Base-by-base conservation (phyloP, 805 yeast genomes). In the Blastobotrys terrestris region DNA sequence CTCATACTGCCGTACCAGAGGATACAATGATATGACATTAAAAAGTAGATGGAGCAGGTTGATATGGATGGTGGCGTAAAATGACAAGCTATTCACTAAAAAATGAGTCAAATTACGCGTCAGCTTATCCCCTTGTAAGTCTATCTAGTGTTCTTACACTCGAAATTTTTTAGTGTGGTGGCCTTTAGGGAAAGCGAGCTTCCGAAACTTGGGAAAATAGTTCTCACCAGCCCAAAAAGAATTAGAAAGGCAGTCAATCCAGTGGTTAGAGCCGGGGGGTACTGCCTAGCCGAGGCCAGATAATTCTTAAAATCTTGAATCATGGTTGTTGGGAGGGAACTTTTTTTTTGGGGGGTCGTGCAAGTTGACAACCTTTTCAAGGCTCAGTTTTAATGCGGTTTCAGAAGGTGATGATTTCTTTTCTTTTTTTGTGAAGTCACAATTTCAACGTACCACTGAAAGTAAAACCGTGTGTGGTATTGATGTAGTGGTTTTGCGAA, bases 21-120 rank as follows among this genome's bases (percentile, higher is more conserved):
- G 77, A 53, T 77, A 72, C 45, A 89, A 63, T 1, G 84, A 77
- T 40, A 80, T 55, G 6, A 79, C 53, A 60, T 87, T 88, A 60
- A 85, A 68, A 2, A 77, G 46, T 64, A 89, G 70, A 64, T 88
- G 95, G 49, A 82, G 55, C 19, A 79, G 57, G 19, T 78, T 75
- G n/a, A 72, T 61, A 67, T 89, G 96, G 26, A 80, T 81, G 61
- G 88, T 67, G 1, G 90, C 86, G 64, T 85, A 89, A 59, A 87
- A 76, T 6, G 94, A 81, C n/a, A 84, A 63, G 43, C 79, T 64
- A 63, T 76, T 76, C 57, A 83, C 60, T 60, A 40, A 19, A 14
- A 31, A 62, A 42, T 44, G 20, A 14, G 40, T n/a, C n/a, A n/a
- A n/a, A n/a, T n/a, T n/a, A n/a, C n/a, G n/a, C n/a, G n/a, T n/a